phyloP scores from a whole-genome alignment of 2,329 filamentous ascomycete species.

The Calonectria crousiana region DNA sequence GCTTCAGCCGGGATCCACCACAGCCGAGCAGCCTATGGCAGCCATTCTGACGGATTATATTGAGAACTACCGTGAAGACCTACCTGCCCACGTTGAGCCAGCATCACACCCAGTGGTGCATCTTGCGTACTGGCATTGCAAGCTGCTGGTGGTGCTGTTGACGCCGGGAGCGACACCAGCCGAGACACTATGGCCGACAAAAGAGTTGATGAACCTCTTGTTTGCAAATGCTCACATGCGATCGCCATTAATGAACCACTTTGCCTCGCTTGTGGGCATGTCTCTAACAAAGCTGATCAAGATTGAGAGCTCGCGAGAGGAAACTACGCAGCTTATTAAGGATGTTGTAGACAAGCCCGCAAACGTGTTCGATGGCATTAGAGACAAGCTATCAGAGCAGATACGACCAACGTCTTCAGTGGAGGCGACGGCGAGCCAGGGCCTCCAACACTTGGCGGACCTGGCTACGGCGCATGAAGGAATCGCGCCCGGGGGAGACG shows the following conservation, averaged over 20 bases:
- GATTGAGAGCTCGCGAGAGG: slow-evolving; percentile 66
- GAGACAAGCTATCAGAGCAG: slow-evolving; percentile 55
- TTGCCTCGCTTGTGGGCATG: slow-evolving; percentile 69
- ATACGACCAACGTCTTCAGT: slow-evolving; percentile 52
- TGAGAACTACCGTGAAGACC: slow-evolving; percentile 74
- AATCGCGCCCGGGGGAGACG: slow-evolving; percentile 45
- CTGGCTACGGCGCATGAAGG: slow-evolving; percentile 60
- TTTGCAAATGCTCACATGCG: slow-evolving; percentile 65
- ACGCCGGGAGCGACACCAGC: slow-evolving; percentile 66
- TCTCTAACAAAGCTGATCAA: slow-evolving; percentile 71
- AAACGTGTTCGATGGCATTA: slow-evolving; percentile 69
- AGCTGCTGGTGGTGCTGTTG: slow-evolving; percentile 72
- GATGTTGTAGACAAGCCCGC: slow-evolving; percentile 68
- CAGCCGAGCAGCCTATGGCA: slow-evolving; percentile 50
- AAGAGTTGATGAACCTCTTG: slow-evolving; percentile 70
- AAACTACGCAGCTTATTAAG: slow-evolving; percentile 67
- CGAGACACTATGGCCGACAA: slow-evolving; percentile 71
- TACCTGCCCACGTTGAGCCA: slow-evolving; percentile 69
- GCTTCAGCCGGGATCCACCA: slow-evolving; percentile 50
- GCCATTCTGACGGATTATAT: slow-evolving; percentile 52
- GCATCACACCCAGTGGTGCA: slow-evolving; percentile 68
- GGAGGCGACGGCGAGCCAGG: slow-evolving; percentile 60
- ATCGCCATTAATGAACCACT: slow-evolving; percentile 76
- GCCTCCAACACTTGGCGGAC: slow-evolving; percentile 73
- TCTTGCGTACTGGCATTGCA: slow-evolving; percentile 78